Evolutionary conservation across 2,329 filamentous ascomycete genomes (phyloP).

Genomic region (Penicillium sp.): DNA sequence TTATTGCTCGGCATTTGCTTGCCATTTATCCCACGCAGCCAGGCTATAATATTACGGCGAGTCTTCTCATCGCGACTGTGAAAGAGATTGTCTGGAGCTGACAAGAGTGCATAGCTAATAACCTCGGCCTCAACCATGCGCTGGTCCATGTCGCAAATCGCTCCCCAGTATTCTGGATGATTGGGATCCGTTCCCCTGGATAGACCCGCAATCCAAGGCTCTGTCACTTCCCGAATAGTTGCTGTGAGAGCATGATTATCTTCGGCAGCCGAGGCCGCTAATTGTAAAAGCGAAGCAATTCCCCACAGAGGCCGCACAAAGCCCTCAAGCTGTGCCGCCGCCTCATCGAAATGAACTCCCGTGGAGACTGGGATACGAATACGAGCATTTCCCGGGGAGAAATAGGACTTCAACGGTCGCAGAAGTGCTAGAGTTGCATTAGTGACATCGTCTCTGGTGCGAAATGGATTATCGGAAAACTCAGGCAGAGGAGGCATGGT

Average conservation of each 20-base stretch:
- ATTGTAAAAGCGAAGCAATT: slow-evolving; percentile 31
- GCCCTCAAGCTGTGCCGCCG: slow-evolving; percentile 33
- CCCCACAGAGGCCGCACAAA: slow-evolving; percentile 35
- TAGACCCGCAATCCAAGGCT: slow-evolving; percentile 12
- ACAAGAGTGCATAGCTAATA: slow-evolving; percentile 17
- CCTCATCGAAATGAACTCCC: slow-evolving; percentile 21
- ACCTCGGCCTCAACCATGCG: slow-evolving; percentile 28
- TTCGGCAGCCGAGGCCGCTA: background rate
- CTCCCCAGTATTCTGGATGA: slow-evolving; percentile 25
- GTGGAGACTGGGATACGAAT: slow-evolving; percentile 20
- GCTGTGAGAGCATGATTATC: background rate
- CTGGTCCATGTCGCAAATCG: slow-evolving; percentile 19
- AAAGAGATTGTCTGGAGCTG: slow-evolving; percentile 18
- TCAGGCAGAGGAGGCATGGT: slow-evolving; percentile 16
- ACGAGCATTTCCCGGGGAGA: slow-evolving; percentile 12
- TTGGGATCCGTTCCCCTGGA: slow-evolving; percentile 19
- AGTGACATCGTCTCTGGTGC: slow-evolving; percentile 11
- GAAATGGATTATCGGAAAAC: slow-evolving; percentile 21
- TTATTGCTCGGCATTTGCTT: slow-evolving; percentile 52
- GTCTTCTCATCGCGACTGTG: slow-evolving; percentile 8
- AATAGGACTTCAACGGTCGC: slow-evolving; percentile 13
- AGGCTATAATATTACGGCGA: slow-evolving; percentile 24
- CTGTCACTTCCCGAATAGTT: background rate
- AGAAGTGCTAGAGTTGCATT: slow-evolving; percentile 16
- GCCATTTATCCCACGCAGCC: slow-evolving; percentile 47